phyloP scores from a whole-genome alignment of 2,329 filamentous ascomycete species.

The Teratosphaeria epicoccoides region DNA sequence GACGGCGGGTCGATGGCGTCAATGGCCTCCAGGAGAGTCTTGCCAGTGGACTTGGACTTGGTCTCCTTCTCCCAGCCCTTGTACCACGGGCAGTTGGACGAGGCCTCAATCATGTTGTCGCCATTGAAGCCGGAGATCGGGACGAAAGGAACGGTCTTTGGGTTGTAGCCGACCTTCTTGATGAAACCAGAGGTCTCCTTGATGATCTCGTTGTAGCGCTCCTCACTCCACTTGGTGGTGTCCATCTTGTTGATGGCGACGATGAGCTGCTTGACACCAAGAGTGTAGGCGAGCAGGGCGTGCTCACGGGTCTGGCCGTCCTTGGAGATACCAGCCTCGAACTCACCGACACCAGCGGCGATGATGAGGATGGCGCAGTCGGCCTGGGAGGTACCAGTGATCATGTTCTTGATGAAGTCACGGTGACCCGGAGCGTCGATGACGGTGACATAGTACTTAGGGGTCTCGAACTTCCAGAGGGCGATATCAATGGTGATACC shows the following conservation, averaged over 20 bases:
- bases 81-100: conserved; percentile 98
- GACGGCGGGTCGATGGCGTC: conserved; percentile 86
- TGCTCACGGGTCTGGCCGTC: conserved; percentile 99
- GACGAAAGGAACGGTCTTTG: conserved; percentile 96
- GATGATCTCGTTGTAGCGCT: conserved; percentile 96
- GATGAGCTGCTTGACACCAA: conserved; percentile 99
- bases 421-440: conserved; percentile 97
- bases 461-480: conserved; percentile 99
- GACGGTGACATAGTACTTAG: conserved; percentile 73
- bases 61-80: conserved; percentile 99
- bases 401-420: conserved; percentile 99
- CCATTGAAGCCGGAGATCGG: conserved; percentile 99
- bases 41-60: conserved; percentile 80
- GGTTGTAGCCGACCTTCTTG: conserved; percentile 99
- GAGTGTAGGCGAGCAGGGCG: conserved; percentile 98
- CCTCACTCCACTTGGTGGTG: conserved; percentile 96
- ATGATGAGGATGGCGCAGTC: conserved; percentile 99
- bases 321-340: conserved; percentile 99
- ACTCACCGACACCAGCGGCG: conserved; percentile 99
- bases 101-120: conserved; percentile 95
- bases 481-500: conserved; percentile 99
- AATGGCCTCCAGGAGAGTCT: conserved; percentile 98
- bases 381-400: conserved; percentile 99
- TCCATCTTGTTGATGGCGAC: conserved; percentile 99
- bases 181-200: conserved; percentile 99